Evolutionary conservation across 2,329 filamentous ascomycete genomes (phyloP), one percentile per base, ranked within the genome.

Genomic region (Calonectria honghensis): DNA sequence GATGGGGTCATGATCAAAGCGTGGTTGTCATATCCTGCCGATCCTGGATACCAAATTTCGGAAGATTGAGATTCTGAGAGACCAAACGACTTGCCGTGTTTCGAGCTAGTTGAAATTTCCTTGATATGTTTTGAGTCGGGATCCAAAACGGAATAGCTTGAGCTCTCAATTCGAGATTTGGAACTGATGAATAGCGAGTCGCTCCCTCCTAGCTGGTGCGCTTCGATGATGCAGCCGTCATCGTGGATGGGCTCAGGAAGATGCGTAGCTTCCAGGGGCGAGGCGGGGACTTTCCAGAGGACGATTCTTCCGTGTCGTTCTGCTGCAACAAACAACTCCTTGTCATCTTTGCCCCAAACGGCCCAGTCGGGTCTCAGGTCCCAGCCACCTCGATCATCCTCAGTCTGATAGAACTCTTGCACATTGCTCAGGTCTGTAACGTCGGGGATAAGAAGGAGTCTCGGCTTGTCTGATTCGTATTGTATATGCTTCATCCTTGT

Each of bases 381-480:
- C 91, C 92, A 93, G 24, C 84, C 87, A 1, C 93, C 93, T 74
- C 90, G 88, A n/a, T 90, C 91, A 78, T 94, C 91, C 4, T 89
- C 83, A 0, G 91, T 91, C 73, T 89, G 85, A 79, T 91, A 93
- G 74, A 93, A 92, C 79, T 93, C 91, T 75, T 91, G 87, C 16
- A 92, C 89, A 73, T 90, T 89, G 73, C 86, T 86, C 13, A 92
- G 85, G 74, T 92, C 89, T 18, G 83, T 83, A 64, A 94, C 86
- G 78, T 95, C 89, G 1, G 91, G 89, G 9, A 95, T 83, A 3
- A 95, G 85, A 75, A 96, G 85, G 5, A 95, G 86, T 57, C 92
- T 90, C 57, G 93, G 90, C 78, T 86, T 86, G 86, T 98, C 95
- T 20, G 93, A 91, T 84, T 98, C 96, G 82, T 98, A 98, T 73